Conservation (phyloP, 495 filamentous ascomycete species). For the Trichoderma asperelloides region DNA sequence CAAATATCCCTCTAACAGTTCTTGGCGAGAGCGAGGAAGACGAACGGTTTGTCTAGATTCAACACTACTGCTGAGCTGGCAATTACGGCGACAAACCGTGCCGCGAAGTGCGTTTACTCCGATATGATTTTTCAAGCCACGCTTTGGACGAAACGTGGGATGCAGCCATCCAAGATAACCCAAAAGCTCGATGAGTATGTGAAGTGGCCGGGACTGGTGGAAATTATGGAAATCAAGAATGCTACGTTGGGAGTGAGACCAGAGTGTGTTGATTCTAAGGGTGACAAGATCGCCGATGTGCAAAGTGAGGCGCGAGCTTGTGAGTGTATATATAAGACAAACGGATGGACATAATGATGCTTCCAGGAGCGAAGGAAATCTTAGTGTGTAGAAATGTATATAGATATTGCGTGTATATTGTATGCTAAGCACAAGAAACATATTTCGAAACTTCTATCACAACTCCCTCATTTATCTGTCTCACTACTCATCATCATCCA, state of each 20-base stretch:
- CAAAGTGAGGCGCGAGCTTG: background rate
- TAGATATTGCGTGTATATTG: no score
- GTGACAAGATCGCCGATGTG: constrained; percentile 15
- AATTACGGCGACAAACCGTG: background rate
- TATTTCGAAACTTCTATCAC: no score
- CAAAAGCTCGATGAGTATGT: constrained; percentile 14
- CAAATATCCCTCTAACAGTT: constrained; percentile 72
- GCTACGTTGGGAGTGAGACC: constrained; percentile 35
- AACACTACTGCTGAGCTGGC: background rate
- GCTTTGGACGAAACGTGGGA: constrained; percentile 40
- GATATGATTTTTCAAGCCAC: constrained; percentile 37
- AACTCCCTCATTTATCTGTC: no score
- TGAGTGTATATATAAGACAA: background rate
- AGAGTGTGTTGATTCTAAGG: constrained; percentile 26
- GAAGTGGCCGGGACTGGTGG: constrained; percentile 41
- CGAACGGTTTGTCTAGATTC: constrained; percentile 40
- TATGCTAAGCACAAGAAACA: no score
- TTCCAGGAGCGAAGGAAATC: no score
- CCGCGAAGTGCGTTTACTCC: constrained; percentile 42
- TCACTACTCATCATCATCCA: no score
- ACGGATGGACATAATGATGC: background rate
- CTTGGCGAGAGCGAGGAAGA: constrained; percentile 57
- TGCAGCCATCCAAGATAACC: background rate
- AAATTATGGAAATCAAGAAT: constrained; percentile 32
- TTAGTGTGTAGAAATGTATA: background rate